Conservation (phyloP, 2,329 filamentous ascomycete genomes). For the Hypoxylon rubiginosum region DNA sequence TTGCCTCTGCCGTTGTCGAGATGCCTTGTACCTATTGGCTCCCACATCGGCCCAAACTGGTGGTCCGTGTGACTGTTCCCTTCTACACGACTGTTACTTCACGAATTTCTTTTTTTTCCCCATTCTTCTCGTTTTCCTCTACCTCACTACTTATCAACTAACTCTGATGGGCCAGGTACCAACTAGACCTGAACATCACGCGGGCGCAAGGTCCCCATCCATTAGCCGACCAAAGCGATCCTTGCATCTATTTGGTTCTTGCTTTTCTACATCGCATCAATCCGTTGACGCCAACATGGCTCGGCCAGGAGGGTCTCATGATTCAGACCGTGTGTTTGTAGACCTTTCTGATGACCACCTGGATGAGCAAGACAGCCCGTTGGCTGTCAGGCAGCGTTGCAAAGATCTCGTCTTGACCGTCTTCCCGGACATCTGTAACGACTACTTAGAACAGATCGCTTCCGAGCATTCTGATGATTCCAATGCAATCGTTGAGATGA, state of each 20-base stretch:
- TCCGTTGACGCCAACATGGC: constrained; percentile 8
- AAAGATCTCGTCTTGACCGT: constrained; percentile 51
- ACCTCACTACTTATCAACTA: not conserved
- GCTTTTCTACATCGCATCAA: not conserved
- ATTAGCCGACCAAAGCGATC: constrained; percentile 1
- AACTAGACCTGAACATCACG: not conserved
- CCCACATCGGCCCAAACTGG: not conserved
- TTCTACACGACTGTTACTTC: not conserved
- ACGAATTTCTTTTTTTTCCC: not conserved
- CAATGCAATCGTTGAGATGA: constrained; percentile 52
- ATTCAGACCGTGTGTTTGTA: constrained; percentile 2
- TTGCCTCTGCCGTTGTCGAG: not conserved
- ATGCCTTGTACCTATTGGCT: constrained; percentile 1
- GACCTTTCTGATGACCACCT: not conserved
- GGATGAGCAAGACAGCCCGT: not conserved
- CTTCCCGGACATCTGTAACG: constrained; percentile 62
- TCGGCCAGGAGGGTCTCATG: not conserved
- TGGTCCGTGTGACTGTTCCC: constrained; percentile 1
- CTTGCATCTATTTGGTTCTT: not conserved
- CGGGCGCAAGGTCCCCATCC: not conserved
- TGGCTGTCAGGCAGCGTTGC: constrained; percentile 43
- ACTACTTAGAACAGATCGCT: constrained; percentile 53
- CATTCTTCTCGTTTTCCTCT: not conserved
- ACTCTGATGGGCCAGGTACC: constrained; percentile 16
- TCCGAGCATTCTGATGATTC: constrained; percentile 48